Evolutionary conservation across 345 rosid species (phyloP).

Genomic region (Erodium maritimum): DNA sequence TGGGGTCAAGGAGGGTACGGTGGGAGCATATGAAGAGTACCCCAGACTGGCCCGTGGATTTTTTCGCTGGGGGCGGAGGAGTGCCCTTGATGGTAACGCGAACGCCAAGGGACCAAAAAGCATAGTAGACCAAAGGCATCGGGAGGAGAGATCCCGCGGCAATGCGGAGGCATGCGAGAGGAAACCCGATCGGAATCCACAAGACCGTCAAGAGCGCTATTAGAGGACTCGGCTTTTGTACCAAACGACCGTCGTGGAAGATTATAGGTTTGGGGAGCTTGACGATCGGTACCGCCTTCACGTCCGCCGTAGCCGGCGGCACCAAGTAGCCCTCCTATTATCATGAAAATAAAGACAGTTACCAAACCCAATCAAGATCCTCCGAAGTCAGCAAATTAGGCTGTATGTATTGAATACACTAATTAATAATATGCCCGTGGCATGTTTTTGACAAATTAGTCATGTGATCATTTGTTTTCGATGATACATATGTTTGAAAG

Average conservation of each 20-base stretch:
- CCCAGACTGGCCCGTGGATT: constrained; percentile 38
- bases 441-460: no score
- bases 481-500: no score
- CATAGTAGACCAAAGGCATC: constrained; percentile 41
- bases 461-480: no score
- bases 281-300: constrained; percentile 17
- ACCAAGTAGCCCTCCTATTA: constrained; percentile 36
- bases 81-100: constrained; percentile 50
- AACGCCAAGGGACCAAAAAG: constrained; percentile 49
- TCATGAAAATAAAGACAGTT: neutral
- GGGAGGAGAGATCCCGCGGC: constrained; percentile 57
- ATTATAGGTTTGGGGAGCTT: constrained; percentile 50
- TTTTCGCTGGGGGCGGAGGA: constrained; percentile 46
- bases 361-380: no score
- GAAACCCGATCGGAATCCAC: constrained; percentile 71
- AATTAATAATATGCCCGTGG: no score
- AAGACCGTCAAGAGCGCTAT: constrained; percentile 41
- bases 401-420: no score
- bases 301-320: constrained; percentile 14
- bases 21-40: constrained; percentile 69
- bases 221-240: constrained; percentile 57
- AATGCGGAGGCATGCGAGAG: constrained; percentile 42
- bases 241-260: constrained; percentile 80
- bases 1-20: constrained; percentile 63
- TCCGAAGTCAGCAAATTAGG: no score